Evolutionary conservation across 371 early-diverging fungal genomes (phyloP).

Genomic region (Furculomyces boomerangus): DNA sequence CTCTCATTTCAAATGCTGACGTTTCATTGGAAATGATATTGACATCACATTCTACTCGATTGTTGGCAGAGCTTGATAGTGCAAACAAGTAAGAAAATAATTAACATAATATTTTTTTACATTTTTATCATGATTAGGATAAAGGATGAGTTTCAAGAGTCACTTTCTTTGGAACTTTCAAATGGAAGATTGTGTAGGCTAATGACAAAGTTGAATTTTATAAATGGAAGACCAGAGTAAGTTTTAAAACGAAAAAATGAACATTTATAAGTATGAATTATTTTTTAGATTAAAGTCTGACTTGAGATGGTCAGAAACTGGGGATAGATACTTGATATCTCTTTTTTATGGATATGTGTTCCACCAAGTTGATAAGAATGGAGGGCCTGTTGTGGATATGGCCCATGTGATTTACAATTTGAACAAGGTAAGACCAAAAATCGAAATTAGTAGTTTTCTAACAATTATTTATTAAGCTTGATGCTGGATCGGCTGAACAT

Average conservation of each 20-base stretch:
- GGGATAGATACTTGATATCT: constrained; percentile 86
- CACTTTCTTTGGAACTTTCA: constrained; percentile 61
- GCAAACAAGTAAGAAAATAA: background rate
- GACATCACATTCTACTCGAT: background rate
- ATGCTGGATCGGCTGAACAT: constrained; percentile 80
- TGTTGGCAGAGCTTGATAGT: background rate
- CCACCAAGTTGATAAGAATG: constrained; percentile 81
- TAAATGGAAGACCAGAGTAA: constrained; percentile 88
- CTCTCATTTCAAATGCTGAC: background rate
- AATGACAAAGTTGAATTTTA: constrained; percentile 73
- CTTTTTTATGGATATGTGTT: constrained; percentile 92
- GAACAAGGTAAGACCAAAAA: constrained; percentile 36
- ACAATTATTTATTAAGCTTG: constrained; percentile 37
- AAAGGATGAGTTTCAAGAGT: constrained; percentile 55
- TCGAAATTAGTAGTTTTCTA: background rate
- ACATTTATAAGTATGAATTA: background rate
- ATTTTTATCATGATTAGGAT: constrained; percentile 6
- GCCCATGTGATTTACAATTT: constrained; percentile 82
- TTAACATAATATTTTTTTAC: background rate
- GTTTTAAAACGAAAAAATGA: constrained; percentile 4
- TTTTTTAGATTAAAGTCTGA: constrained; percentile 54
- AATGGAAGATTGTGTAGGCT: constrained; percentile 74
- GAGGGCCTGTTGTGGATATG: constrained; percentile 71
- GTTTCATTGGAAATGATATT: background rate
- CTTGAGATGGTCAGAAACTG: constrained; percentile 89